These are phyloP conservation scores for Puccinia horiana DNA, from an alignment of 1,284 basidiomycete species.

Conservation along the genomic window DNA sequence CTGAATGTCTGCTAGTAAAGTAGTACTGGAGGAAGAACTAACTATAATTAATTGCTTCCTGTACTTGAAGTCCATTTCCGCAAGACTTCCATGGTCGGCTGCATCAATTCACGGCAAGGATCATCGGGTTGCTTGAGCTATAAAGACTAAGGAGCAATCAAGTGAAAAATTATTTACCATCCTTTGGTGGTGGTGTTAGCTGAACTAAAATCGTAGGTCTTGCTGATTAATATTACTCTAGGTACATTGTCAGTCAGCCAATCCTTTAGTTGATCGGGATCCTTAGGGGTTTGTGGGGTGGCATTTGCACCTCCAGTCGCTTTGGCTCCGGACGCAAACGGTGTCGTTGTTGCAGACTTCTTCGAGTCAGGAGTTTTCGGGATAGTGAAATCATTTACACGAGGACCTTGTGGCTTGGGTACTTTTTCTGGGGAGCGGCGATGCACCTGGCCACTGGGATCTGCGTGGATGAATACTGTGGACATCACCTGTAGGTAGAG, in stretches of 20 bases:
- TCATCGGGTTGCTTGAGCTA: not conserved
- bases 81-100: constrained; percentile 10
- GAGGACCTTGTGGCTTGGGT: not conserved
- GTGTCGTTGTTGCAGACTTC: not conserved
- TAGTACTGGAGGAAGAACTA: not conserved
- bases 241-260: constrained; percentile 30
- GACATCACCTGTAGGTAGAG: not conserved
- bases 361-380: not conserved
- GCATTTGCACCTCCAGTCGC: constrained; percentile 31
- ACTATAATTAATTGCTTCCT: not conserved
- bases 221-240: constrained; percentile 41
- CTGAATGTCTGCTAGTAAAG: not conserved
- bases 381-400: not conserved
- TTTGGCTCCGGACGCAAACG: not conserved
- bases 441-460: not conserved
- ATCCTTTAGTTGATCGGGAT: not conserved
- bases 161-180: constrained; percentile 11
- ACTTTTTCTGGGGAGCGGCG: constrained; percentile 8
- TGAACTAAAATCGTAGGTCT: constrained; percentile 26
- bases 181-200: constrained; percentile 12
- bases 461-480: not conserved
- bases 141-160: not conserved
- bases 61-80: constrained; percentile 7
- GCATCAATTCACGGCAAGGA: not conserved
- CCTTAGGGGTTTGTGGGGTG: constrained; percentile 14